These are phyloP conservation scores for Mycena haematopus DNA, from an alignment of 768 basidiomycete genomes.

Conservation along the genomic window DNA sequence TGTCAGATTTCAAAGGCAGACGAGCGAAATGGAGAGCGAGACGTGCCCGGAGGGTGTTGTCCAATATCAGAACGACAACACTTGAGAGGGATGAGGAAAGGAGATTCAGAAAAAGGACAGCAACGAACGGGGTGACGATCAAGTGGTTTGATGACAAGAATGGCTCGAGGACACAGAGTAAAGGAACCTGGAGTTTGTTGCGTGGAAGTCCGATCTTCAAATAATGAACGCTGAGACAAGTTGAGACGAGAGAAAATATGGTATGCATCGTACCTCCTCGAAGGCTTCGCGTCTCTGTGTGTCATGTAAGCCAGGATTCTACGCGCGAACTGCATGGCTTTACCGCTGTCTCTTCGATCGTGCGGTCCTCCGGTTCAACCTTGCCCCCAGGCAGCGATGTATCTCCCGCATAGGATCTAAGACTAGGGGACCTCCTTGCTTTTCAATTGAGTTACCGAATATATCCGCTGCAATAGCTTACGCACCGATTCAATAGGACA, in stretches of 20 bases:
- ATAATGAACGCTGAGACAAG: slow-evolving; percentile 8
- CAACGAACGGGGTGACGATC: slow-evolving; percentile 83
- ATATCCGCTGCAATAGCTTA: slow-evolving; percentile 21
- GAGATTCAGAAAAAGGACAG: background rate
- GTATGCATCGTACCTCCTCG: slow-evolving; percentile 69
- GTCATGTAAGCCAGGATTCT: background rate
- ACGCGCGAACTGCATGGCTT: background rate
- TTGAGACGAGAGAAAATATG: background rate
- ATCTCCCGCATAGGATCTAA: slow-evolving; percentile 84
- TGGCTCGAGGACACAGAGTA: slow-evolving; percentile 81
- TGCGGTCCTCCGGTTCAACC: slow-evolving; percentile 69
- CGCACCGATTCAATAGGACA: slow-evolving; percentile 77
- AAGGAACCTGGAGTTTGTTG: slow-evolving; percentile 71
- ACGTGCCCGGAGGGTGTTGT: slow-evolving; percentile 73
- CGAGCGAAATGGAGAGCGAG: background rate
- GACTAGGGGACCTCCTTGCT: slow-evolving; percentile 73
- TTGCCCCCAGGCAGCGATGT: slow-evolving; percentile 90
- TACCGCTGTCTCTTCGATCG: slow-evolving; percentile 60
- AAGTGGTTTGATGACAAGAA: slow-evolving; percentile 75
- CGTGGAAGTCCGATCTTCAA: slow-evolving; percentile 80
- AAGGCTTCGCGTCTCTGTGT: slow-evolving; percentile 85
- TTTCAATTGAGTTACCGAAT: background rate
- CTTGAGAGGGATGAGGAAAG: slow-evolving; percentile 43
- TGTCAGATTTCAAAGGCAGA: background rate
- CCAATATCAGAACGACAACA: slow-evolving; percentile 84